Evolutionary conservation across 139 green algal genomes (phyloP).

Genomic region (Auxenochlorella protothecoides): DNA sequence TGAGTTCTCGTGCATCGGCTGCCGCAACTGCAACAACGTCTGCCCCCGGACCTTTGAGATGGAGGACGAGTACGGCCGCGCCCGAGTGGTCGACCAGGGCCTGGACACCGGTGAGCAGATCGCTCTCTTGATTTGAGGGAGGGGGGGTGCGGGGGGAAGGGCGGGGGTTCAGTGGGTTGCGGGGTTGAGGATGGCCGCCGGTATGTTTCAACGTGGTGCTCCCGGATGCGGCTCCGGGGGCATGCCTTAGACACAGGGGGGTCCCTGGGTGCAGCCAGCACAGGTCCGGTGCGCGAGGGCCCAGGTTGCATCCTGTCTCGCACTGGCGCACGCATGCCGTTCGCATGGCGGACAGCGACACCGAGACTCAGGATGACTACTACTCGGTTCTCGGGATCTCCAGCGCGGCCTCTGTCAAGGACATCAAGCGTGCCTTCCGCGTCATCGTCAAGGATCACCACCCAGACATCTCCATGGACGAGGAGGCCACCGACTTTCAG

Average conservation of each 20-base stretch:
- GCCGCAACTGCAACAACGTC: constrained; percentile 66
- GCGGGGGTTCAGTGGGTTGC: too few species aligned
- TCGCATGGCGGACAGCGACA: too few species aligned
- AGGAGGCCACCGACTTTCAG: constrained; percentile 14
- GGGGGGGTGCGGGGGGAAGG: not conserved
- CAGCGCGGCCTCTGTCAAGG: constrained; percentile 6
- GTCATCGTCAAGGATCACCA: constrained; percentile 24
- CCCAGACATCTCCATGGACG: constrained; percentile 17
- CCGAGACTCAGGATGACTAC: too few species aligned
- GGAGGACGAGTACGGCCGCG: constrained; percentile 57
- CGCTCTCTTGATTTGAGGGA: not conserved
- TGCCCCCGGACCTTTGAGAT: constrained; percentile 61
- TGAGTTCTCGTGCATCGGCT: constrained; percentile 78
- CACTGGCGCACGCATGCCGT: too few species aligned
- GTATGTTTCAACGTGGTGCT: not conserved
- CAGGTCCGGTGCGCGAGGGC: too few species aligned
- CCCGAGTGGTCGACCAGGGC: constrained; percentile 49
- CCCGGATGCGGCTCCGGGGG: not conserved
- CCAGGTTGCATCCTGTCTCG: too few species aligned
- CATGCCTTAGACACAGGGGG: not conserved
- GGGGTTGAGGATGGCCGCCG: not conserved
- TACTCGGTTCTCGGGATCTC: constrained; percentile 12
- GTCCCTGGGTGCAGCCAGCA: too few species aligned
- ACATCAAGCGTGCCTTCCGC: constrained; percentile 20
- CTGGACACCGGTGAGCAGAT: not conserved